Evolutionary conservation across 371 early-diverging fungal species (phyloP).

Genomic region (Mucor indicus): DNA sequence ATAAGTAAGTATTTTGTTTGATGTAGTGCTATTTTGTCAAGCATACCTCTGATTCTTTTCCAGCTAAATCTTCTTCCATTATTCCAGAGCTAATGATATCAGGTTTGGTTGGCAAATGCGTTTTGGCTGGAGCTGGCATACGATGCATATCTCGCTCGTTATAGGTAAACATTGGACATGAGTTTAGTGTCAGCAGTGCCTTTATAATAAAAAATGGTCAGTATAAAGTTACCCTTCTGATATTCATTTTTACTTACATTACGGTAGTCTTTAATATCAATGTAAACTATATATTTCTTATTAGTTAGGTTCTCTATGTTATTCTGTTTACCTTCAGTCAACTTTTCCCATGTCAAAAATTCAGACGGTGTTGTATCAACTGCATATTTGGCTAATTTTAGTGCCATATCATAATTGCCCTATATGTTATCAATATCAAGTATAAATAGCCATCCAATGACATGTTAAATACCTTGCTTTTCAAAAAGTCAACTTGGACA

Average conservation of each 20-base stretch:
- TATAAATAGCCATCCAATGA: neutral
- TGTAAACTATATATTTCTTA: conserved; percentile 57
- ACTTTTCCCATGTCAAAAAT: conserved; percentile 90
- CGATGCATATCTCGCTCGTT: conserved; percentile 87
- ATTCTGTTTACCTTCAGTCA: conserved; percentile 65
- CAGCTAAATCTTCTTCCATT: conserved; percentile 71
- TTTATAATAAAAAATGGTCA: conserved; percentile 3
- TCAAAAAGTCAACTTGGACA: conserved; percentile 85
- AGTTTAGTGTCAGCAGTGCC: conserved; percentile 92
- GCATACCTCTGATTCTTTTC: conserved; percentile 66
- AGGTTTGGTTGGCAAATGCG: conserved; percentile 74
- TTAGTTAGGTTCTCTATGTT: neutral
- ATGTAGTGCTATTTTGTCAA: too few species aligned
- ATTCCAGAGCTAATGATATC: conserved; percentile 60
- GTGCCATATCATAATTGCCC: conserved; percentile 73
- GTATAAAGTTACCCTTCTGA: neutral
- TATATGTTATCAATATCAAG: conserved; percentile 16
- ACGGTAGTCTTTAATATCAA: conserved; percentile 80
- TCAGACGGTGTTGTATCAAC: conserved; percentile 94
- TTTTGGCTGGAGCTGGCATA: conserved; percentile 80
- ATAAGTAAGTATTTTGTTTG: too few species aligned
- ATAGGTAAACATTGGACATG: conserved; percentile 97
- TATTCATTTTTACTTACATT: conserved; percentile 52
- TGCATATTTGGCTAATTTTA: conserved; percentile 85
- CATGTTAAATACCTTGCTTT: conserved; percentile 58